These are phyloP conservation scores for Chaetomiaceae sp. DNA, from an alignment of 2,329 filamentous ascomycete species.

Conservation along the genomic window DNA sequence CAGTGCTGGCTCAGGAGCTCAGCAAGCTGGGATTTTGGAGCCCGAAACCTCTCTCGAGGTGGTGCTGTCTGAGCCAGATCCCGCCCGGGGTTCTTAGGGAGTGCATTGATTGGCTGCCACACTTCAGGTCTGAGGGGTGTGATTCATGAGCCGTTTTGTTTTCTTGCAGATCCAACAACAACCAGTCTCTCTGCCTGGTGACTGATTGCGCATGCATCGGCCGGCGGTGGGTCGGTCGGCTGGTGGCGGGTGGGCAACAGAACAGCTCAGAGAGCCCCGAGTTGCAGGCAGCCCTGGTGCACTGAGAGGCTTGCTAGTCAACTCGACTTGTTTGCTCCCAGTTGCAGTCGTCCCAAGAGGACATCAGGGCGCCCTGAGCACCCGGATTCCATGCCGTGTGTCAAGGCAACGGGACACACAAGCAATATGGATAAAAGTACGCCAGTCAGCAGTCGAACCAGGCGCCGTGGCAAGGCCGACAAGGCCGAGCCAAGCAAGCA, in stretches of 20 bases:
- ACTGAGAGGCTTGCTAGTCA: neutral
- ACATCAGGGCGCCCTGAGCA: too few species aligned
- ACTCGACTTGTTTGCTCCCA: neutral
- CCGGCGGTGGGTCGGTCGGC: neutral
- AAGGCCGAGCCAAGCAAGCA: neutral
- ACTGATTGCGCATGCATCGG: slow-evolving; percentile 8
- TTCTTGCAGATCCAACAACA: slow-evolving; percentile 21
- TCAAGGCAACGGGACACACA: neutral
- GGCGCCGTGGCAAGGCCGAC: neutral
- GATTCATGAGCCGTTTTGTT: slow-evolving; percentile 19
- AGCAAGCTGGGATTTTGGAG: neutral
- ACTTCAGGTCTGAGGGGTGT: slow-evolving; percentile 9
- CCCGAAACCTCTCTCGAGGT: neutral
- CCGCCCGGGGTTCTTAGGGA: neutral
- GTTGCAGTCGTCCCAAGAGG: neutral
- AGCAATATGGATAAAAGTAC: slow-evolving; percentile 1
- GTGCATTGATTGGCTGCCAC: slow-evolving; percentile 23
- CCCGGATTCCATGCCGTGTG: neutral
- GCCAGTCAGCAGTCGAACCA: neutral
- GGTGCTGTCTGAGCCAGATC: slow-evolving; percentile 3
- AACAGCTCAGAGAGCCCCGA: too few species aligned
- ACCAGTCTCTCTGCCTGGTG: neutral
- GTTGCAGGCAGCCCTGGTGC: neutral
- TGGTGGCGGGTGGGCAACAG: neutral
- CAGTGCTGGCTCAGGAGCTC: neutral